Evolutionary conservation across 208 protist species (phyloP), one percentile per base, ranked within the genome.

Genomic region (Trypanosoma congolense): DNA sequence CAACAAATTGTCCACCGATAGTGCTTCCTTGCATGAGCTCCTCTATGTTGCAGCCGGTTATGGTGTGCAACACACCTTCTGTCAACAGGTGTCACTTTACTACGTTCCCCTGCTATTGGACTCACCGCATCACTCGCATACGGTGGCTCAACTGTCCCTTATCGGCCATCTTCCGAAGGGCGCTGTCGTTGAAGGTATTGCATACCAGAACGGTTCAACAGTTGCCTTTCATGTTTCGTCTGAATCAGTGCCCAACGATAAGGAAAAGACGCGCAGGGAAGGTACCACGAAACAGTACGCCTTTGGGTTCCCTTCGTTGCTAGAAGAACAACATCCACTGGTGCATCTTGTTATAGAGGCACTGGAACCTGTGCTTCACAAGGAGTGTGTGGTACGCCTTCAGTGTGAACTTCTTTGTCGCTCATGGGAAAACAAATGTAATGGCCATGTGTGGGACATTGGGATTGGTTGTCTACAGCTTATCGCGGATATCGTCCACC

Each of bases 61-160:
- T 81, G 21, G 64, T 92, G 18, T 84, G 75, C 65, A 78, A 88
- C 65, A 70, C 73, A 26, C 80, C 85, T 12, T 50, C 41, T 9
- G 53, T 67, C 2, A 79, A 85, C 56, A 66, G 16, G 76, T 87
- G 3, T 73, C 67, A 2, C 55, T 92, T 25, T 89, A 83, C 42
- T 65, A 79, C 50, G 56, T 79, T 14, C 55, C 64, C 5, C 36
- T 47, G 2, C 46, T 84, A 42, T 57, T 77, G 18, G 57, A 46
- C 41, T 10, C 58, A n/a, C 47, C 62, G 25, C 56, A 35, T 9
- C 30, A 53, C 12, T 52, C 55, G 16, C 56, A 29, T 24, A 26
- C 3, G 25, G 36, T 69, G 19, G 54, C 62, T 0, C 56, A 35
- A 16, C 61, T 69, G 54, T 57, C 62, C 21, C 47, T 69, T 30